phyloP scores from a whole-genome alignment of 1,284 basidiomycete species.

The Ceratobasidium sp. region DNA sequence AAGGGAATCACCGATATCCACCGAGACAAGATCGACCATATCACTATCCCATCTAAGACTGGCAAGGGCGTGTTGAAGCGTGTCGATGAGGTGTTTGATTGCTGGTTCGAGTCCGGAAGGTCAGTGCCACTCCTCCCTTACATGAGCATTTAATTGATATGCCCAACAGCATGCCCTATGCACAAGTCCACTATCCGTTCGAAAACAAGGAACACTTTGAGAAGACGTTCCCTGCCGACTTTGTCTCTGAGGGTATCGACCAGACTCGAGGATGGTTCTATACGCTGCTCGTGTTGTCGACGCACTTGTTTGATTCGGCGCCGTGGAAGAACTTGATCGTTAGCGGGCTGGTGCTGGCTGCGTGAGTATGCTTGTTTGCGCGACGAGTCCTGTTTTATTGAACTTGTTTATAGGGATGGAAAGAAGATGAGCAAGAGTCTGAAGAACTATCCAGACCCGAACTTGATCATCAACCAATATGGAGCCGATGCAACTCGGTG shows the following conservation, averaged over 20 bases:
- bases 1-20: slow-evolving; percentile 93
- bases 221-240: slow-evolving; percentile 94
- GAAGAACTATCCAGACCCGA: slow-evolving; percentile 98
- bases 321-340: slow-evolving; percentile 99
- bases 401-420: slow-evolving; percentile 76
- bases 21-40: slow-evolving; percentile 94
- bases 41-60: slow-evolving; percentile 93
- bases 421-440: slow-evolving; percentile 99
- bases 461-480: slow-evolving; percentile 89
- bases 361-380: no score
- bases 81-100: slow-evolving; percentile 98
- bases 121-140: slow-evolving; percentile 59
- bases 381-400: no score
- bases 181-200: slow-evolving; percentile 97
- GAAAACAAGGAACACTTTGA: slow-evolving; percentile 94
- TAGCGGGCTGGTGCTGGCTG: slow-evolving; percentile 94
- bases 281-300: slow-evolving; percentile 95
- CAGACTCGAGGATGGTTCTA: slow-evolving; percentile 99
- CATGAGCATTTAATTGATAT: neutral
- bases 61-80: slow-evolving; percentile 92
- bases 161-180: slow-evolving; percentile 92
- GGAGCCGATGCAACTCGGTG: slow-evolving; percentile 96
- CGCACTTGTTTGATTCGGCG: slow-evolving; percentile 92
- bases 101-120: slow-evolving; percentile 99
- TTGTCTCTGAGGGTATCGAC: slow-evolving; percentile 97